phyloP scores from a whole-genome alignment of 257 asterid species.

The Nicotiana paniculata region DNA sequence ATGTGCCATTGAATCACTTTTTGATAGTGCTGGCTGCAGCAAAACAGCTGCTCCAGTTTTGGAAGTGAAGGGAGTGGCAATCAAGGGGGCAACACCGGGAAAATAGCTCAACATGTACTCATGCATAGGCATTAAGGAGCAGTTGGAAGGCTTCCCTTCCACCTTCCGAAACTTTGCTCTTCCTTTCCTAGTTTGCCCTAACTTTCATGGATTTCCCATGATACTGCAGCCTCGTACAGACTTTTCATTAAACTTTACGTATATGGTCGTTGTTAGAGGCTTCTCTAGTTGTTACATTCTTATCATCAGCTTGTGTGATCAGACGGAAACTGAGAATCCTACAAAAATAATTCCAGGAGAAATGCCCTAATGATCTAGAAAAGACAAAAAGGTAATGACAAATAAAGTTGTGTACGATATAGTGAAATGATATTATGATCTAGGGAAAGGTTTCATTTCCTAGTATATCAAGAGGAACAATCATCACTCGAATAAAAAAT shows the following conservation, averaged over 20 bases:
- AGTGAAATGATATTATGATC: neutral
- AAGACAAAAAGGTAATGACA: neutral
- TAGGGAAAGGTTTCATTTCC: neutral
- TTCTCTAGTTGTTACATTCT: conserved; percentile 1
- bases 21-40: neutral
- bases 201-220: neutral
- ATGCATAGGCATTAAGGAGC: neutral
- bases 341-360: neutral
- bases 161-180: neutral
- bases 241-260: neutral
- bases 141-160: neutral
- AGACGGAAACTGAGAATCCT: neutral
- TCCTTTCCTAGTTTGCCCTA: neutral
- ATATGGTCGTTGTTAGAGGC: neutral
- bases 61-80: neutral
- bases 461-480: neutral
- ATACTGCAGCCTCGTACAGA: neutral
- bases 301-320: neutral
- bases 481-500: neutral
- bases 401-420: neutral
- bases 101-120: conserved; percentile 1
- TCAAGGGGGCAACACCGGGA: neutral
- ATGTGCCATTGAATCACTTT: neutral
- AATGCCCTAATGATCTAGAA: neutral
- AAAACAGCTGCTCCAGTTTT: neutral